A percentile compares a stretch with the other conserved stretches of the same genome.
Evolutionary conservation across 177 flowering plant genomes (phyloP).

Genomic region (Telopea speciosissima): DNA sequence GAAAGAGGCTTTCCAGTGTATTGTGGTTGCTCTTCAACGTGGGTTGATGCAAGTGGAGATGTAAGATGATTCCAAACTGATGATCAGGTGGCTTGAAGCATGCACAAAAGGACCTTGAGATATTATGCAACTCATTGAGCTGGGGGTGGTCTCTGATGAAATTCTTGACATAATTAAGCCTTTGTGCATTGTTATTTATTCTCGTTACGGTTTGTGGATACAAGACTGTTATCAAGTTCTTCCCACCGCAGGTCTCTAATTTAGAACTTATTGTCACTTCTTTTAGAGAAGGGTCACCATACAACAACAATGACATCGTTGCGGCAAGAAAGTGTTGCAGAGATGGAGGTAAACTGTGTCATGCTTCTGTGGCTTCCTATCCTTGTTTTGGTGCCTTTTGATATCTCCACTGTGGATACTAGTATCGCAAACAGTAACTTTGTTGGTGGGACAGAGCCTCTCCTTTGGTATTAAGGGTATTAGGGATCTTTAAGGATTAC

Average conservation of each 20-base stretch:
- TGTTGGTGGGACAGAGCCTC: constrained; percentile 44
- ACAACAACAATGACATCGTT: constrained; percentile 46
- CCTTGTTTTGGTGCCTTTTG: constrained; percentile 94
- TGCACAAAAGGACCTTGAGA: no score
- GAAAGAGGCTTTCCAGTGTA: no score
- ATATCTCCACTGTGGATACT: constrained; percentile 83
- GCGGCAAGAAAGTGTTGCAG: constrained; percentile 92
- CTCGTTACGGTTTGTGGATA: constrained; percentile 91
- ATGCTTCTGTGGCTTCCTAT: constrained; percentile 87
- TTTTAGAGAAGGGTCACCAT: constrained; percentile 70
- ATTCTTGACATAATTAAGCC: constrained; percentile 77
- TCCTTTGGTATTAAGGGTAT: constrained; percentile 65
- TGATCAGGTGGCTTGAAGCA: no score
- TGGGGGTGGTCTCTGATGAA: constrained; percentile 50
- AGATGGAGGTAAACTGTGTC: constrained; percentile 91
- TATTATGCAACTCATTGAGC: no score
- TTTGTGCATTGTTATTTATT: constrained; percentile 68
- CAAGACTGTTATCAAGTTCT: constrained; percentile 87
- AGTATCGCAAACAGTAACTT: constrained; percentile 40
- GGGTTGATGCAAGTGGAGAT: no score
- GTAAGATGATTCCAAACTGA: no score
- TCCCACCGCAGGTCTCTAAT: constrained; percentile 96
- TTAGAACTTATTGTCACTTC: constrained; percentile 89
- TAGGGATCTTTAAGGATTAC: constrained; percentile 68
- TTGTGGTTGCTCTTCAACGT: no score